Evolutionary conservation across 805 yeast species (phyloP).

Genomic region (Vanderwaltozyma tropicalis): DNA sequence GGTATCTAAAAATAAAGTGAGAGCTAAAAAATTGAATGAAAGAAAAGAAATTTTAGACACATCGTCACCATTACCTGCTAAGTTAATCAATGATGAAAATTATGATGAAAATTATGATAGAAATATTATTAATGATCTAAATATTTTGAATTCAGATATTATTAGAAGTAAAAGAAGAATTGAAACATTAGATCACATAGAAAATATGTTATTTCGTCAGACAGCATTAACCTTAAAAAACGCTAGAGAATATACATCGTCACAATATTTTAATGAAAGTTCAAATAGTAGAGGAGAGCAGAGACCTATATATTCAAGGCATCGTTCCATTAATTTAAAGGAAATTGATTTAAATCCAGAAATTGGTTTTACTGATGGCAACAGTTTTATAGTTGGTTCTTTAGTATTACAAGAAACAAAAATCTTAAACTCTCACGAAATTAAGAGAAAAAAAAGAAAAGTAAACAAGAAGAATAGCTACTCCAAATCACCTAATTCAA

Average conservation of each 20-base stretch:
- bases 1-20: no score
- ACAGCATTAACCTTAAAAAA: background rate
- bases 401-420: slow-evolving; percentile 7
- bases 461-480: background rate
- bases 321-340: slow-evolving; percentile 12
- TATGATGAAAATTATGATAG: no score
- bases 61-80: no score
- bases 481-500: no score
- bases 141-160: no score
- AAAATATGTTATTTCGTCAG: slow-evolving; percentile 4
- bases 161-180: slow-evolving; percentile 3
- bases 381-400: slow-evolving; percentile 13
- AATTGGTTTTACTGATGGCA: slow-evolving; percentile 4
- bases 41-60: no score
- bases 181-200: slow-evolving; percentile 18
- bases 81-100: no score
- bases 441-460: background rate
- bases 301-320: background rate
- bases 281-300: background rate
- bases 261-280: background rate
- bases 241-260: background rate
- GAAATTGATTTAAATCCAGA: slow-evolving; percentile 17
- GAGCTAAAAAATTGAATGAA: no score
- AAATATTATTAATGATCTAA: no score
- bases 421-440: background rate